phyloP scores from a whole-genome alignment of 2,329 filamentous ascomycete genomes.

The Aspergillus sp. region DNA sequence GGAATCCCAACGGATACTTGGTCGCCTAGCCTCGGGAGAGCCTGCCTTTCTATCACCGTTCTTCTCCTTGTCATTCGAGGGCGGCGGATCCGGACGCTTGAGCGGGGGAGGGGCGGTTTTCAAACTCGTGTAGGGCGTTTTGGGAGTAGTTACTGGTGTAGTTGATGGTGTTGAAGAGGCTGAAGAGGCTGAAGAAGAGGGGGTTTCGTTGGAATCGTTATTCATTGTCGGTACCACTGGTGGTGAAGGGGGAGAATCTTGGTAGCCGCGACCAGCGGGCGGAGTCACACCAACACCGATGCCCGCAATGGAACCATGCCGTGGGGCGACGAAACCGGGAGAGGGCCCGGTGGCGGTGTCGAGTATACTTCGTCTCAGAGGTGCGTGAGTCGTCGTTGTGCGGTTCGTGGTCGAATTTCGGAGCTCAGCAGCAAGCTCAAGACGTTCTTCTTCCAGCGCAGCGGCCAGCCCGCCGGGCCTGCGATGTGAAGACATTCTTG shows the following conservation, averaged over 20 bases:
- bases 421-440: conserved; percentile 66
- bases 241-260: conserved; percentile 31
- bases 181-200: conserved; percentile 11
- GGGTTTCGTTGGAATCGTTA: conserved; percentile 12
- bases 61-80: conserved; percentile 15
- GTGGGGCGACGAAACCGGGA: conserved; percentile 39
- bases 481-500: conserved; percentile 28
- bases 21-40: conserved; percentile 27
- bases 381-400: conserved; percentile 51
- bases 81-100: conserved; percentile 18
- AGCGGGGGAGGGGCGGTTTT: conserved; percentile 13
- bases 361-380: conserved; percentile 67
- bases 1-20: conserved; percentile 21
- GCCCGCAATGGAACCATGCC: conserved; percentile 42
- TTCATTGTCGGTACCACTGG: conserved; percentile 35
- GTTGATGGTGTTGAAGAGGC: conserved; percentile 11
- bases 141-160: conserved; percentile 23
- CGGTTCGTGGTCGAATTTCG: conserved; percentile 46
- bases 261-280: conserved; percentile 25
- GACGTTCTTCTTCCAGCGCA: conserved; percentile 73
- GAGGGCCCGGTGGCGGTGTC: conserved; percentile 59
- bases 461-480: conserved; percentile 58
- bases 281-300: conserved; percentile 36
- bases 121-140: conserved; percentile 5
- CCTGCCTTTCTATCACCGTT: conserved; percentile 18